phyloP scores from a whole-genome alignment of 1,139 yeast genomes.

The Taphrina confusa region DNA sequence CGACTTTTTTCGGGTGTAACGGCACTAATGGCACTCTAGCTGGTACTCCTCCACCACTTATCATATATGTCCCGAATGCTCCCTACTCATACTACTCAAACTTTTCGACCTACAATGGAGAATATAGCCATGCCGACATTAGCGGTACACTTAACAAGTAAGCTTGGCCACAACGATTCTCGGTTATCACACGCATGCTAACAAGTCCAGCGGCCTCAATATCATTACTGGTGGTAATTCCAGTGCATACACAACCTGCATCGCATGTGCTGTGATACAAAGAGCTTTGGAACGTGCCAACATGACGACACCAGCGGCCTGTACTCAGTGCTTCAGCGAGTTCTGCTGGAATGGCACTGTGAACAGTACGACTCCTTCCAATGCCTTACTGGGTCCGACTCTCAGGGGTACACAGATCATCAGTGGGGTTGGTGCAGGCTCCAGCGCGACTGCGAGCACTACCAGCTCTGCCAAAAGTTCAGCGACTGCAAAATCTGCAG shows the following conservation, averaged over 20 bases:
- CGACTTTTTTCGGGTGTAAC: slow-evolving; percentile 86
- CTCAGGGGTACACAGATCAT: slow-evolving; percentile 15
- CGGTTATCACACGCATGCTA: background rate
- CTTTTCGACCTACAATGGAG: slow-evolving; percentile 68
- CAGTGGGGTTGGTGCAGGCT: slow-evolving; percentile 11
- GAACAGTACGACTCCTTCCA: slow-evolving; percentile 15
- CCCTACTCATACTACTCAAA: slow-evolving; percentile 69
- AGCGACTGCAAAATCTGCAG: slow-evolving; percentile 9
- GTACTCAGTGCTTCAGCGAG: slow-evolving; percentile 66
- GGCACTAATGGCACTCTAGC: slow-evolving; percentile 53
- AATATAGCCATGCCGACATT: slow-evolving; percentile 62
- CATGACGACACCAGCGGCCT: slow-evolving; percentile 64
- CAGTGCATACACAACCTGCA: slow-evolving; percentile 78
- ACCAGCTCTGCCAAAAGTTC: background rate
- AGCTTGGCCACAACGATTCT: background rate
- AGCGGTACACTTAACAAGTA: slow-evolving; percentile 49
- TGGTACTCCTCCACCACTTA: slow-evolving; percentile 59
- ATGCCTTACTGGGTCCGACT: slow-evolving; percentile 22
- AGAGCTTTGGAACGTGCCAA: slow-evolving; percentile 77
- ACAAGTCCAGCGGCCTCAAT: slow-evolving; percentile 76
- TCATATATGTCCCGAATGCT: slow-evolving; percentile 73
- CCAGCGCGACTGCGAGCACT: background rate
- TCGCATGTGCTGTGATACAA: slow-evolving; percentile 85
- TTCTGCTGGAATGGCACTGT: slow-evolving; percentile 78
- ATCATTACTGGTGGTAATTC: slow-evolving; percentile 69